Base-by-base conservation (phyloP, 2,329 filamentous ascomycete genomes). In the Diaporthe helianthi region DNA sequence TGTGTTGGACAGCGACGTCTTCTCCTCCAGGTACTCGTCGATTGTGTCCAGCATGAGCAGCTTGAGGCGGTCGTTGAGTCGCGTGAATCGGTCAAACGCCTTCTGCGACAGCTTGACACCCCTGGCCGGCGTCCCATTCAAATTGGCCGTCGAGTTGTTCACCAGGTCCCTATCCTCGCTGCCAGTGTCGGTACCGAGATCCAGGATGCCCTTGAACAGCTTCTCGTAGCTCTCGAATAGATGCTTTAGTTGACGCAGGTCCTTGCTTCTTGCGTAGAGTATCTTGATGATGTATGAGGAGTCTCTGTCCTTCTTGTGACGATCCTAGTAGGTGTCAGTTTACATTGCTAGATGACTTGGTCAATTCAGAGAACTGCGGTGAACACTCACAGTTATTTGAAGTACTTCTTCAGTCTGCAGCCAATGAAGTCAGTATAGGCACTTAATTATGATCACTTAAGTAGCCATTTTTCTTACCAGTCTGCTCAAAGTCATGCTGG, bases 1-100 rank as follows among this genome's bases (percentile, higher is more conserved):
- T 76, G 93, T 88, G 72, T 87, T 86, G 4, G 91, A 89, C 31
- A 94, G 80, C 0, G 88, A 88, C 31, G 90, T 89, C 76, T 93
- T 93, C 77, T 93, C 91, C 33, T 87, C 87, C 26, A 93, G 78
- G 69, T 87, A 88, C 73, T 89, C 88, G 63, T 86, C 81, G 31
- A 90, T 88, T 69, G 89, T 87, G 73, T 84, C 87, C 49, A 91
- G 77, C 71, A 90, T 89, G 60, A 90, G 85, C 49, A 89, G 80
- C 67, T 86, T 81, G 67, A 90, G 83, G 52, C 87, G 83, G 73
- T 90, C 86, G 70, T 84, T 83, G 3, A 91, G 79, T 8, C 89
- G 80, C 65, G 87, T 82, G 74, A 91, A 91, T 2, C 89, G 83
- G 33, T 86, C 84, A 19, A 84, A 77, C 0, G 89, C 87, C 0